These are phyloP conservation scores for Cyclotella atomus DNA, from an alignment of 108 stramenopile species.

Conservation along the genomic window DNA sequence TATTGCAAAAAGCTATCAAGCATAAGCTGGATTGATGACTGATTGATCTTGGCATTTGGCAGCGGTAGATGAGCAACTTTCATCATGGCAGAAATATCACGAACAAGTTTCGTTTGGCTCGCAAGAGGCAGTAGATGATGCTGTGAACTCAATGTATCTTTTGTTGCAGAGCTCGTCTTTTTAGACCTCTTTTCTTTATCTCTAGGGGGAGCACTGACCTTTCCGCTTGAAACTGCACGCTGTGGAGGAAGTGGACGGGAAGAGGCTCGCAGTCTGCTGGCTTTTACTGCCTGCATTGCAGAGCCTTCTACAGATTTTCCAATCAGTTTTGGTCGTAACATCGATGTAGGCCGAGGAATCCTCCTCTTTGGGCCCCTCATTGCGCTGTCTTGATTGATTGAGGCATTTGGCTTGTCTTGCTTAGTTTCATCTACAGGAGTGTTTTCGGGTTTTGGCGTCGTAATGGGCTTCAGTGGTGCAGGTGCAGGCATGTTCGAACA, in stretches of 20 bases:
- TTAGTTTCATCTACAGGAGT: not conserved
- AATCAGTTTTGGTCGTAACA: conserved; percentile 74
- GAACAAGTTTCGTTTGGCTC: conserved; percentile 21
- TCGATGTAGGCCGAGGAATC: conserved; percentile 60
- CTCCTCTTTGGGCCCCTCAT: conserved; percentile 39
- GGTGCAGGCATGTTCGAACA: not conserved
- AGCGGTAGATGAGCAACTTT: conserved; percentile 3
- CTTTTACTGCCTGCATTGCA: conserved; percentile 76
- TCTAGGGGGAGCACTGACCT: not conserved
- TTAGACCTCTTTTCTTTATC: conserved; percentile 16
- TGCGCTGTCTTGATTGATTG: conserved; percentile 9
- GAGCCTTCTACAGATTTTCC: conserved; percentile 83
- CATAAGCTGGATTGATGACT: conserved; percentile 27
- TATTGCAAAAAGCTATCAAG: conserved; percentile 15
- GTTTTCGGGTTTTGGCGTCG: not conserved
- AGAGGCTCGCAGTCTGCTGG: conserved; percentile 28
- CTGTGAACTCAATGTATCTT: conserved; percentile 6
- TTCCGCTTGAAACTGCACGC: conserved; percentile 11
- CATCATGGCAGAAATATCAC: conserved; percentile 13
- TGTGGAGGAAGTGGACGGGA: conserved; percentile 19
- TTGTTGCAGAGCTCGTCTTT: conserved; percentile 6
- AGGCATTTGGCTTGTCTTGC: not conserved
- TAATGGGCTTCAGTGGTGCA: not conserved
- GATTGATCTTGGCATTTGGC: conserved; percentile 12
- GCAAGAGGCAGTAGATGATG: conserved; percentile 8